Conservation (phyloP, 495 filamentous ascomycete species). For the Penicillium manginii region DNA sequence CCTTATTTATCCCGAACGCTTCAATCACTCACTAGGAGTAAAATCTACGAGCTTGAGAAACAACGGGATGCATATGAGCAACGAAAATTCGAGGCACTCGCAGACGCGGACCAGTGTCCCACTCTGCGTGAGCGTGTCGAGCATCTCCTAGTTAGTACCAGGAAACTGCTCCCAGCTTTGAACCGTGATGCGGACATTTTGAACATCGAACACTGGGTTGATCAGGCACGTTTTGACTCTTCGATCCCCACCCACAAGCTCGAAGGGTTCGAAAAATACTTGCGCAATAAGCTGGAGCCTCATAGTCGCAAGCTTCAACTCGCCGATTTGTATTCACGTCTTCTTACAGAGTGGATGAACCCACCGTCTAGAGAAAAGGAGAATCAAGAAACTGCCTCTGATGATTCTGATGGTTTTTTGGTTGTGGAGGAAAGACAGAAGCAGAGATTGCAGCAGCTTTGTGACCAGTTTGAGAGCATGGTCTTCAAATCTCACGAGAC, state of each 20-base stretch:
- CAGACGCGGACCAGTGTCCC: conserved; percentile 4
- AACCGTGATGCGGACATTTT: conserved; percentile 10
- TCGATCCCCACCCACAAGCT: conserved; percentile 40
- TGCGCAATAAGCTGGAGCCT: conserved; percentile 45
- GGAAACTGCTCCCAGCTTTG: conserved; percentile 16
- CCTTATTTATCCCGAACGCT: conserved; percentile 51
- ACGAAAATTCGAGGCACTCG: conserved; percentile 32
- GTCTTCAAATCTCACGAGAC: conserved; percentile 46
- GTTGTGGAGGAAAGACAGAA: conserved; percentile 34
- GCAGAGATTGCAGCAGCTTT: conserved; percentile 27
- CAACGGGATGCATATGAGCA: conserved; percentile 49
- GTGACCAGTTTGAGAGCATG: conserved; percentile 52
- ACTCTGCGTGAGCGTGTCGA: conserved; percentile 11
- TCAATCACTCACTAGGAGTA: conserved; percentile 60
- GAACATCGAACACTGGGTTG: conserved; percentile 43
- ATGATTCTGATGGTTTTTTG: conserved; percentile 22
- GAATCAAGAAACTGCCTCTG: not conserved
- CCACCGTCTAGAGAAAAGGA: conserved; percentile 14
- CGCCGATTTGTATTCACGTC: conserved; percentile 57
- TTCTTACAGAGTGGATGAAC: conserved; percentile 62
- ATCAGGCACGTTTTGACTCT: conserved; percentile 46
- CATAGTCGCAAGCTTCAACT: conserved; percentile 57
- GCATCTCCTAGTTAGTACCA: conserved; percentile 17
- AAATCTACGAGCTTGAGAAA: conserved; percentile 58
- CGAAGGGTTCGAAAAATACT: conserved; percentile 44